These are phyloP conservation scores for Lenzites betulinus DNA, from an alignment of 768 basidiomycete species.

Conservation along the genomic window DNA sequence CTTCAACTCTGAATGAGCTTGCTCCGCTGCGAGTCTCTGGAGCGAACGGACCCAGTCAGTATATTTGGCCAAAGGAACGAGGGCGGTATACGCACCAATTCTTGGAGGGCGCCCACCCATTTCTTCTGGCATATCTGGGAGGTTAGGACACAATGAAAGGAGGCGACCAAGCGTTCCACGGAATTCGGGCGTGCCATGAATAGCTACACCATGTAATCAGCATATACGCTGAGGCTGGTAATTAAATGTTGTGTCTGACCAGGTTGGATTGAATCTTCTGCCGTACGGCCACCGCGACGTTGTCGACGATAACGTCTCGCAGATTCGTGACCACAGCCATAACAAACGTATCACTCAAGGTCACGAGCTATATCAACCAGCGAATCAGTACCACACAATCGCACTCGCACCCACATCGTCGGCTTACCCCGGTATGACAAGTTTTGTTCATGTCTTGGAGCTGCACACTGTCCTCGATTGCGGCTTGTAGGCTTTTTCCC, in stretches of 20 bases:
- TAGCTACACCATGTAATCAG: neutral
- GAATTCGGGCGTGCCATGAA: neutral
- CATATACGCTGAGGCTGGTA: neutral
- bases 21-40: neutral
- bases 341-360: neutral
- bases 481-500: neutral
- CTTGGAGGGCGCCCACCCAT: neutral
- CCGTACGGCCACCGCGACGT: neutral
- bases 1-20: neutral
- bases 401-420: neutral
- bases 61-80: no score
- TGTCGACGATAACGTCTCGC: constrained; percentile 1
- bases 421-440: neutral
- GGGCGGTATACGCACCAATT: neutral
- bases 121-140: neutral
- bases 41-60: neutral
- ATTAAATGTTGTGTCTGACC: neutral
- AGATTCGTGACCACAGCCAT: neutral
- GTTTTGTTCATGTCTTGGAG: neutral
- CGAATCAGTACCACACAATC: neutral
- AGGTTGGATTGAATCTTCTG: neutral
- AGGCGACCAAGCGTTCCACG: neutral
- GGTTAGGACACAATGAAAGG: neutral
- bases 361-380: neutral
- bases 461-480: neutral